Conservation (phyloP, 129 eudicot genomes). For the carrot (Daucus carota) region DNA sequence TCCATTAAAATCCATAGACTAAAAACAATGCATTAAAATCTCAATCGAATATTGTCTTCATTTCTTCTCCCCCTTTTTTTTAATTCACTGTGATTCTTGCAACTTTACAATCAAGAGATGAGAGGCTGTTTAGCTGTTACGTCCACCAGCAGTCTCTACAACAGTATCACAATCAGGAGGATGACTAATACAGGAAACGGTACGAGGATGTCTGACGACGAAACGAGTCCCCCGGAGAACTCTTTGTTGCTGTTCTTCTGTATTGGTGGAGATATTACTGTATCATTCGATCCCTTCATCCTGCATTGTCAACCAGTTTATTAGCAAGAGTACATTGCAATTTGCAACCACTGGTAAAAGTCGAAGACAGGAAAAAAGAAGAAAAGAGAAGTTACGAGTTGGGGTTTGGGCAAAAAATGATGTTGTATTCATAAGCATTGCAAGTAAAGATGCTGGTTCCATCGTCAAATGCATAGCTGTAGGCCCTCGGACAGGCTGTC, state of each 20-base stretch:
- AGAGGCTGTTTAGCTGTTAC: too few species aligned
- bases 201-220: slow-evolving; percentile 33
- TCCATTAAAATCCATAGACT: too few species aligned
- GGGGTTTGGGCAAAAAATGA: slow-evolving; percentile 66
- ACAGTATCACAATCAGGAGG: slow-evolving; percentile 16
- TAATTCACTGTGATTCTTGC: too few species aligned
- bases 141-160: slow-evolving; percentile 22
- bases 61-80: too few species aligned
- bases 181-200: slow-evolving; percentile 20
- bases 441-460: slow-evolving; percentile 93
- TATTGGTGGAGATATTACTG: slow-evolving; percentile 22
- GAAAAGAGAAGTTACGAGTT: slow-evolving; percentile 33
- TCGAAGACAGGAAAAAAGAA: neutral
- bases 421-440: slow-evolving; percentile 66
- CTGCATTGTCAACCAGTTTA: slow-evolving; percentile 26
- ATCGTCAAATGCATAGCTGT: slow-evolving; percentile 92
- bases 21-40: too few species aligned
- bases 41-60: too few species aligned
- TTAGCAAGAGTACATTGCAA: neutral
- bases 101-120: too few species aligned
- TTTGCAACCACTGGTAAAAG: too few species aligned
- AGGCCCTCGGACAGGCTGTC: slow-evolving; percentile 89
- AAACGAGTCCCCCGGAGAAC: slow-evolving; percentile 13
- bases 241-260: slow-evolving; percentile 16
- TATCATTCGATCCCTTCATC: slow-evolving; percentile 33